Evolutionary conservation across 768 basidiomycete genomes (phyloP), one percentile per base, ranked within the genome.

Genomic region (Suillus alpinus): DNA sequence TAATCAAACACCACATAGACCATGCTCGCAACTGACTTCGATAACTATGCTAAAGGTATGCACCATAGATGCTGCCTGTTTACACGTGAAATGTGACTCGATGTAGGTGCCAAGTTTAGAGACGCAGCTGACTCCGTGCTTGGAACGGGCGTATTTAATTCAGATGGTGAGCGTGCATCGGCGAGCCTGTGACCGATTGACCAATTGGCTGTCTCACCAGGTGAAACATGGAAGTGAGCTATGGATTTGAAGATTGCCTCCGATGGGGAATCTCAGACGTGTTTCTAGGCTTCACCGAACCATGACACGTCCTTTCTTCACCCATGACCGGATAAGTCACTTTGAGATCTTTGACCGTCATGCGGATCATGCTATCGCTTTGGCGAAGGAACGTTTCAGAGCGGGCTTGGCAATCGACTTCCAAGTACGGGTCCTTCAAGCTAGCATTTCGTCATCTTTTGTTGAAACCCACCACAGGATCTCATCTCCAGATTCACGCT

Each of bases 301-400:
- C 4, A 86, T 91, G 76, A 85, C 86, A 0, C 82, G 89, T 0
- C 88, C 88, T 0, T 89, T 90, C 76, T 90, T 91, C 75, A 81
- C 71, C 58, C 79, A 78, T 47, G 87, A 89, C 37, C 75, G 81
- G 36, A 81, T 87, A 57, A 81, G 78, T 50, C 81, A 87, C 67
- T 88, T 87, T 57, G 82, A 87, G 29, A 83, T 82, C 34, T 88
- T 87, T 64, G 83, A 82, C 56, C 74, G 79, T 13, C 84, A 86
- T 50, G 77, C 81, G 5, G 77, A 80, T 46, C 71, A 79, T n/a
- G 77, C 81, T 6, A 70, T 89, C 6, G 63, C 68, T 4, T 70
- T 78, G 50, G 76, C 83, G 51, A 80, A 78, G 51, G 68, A 67
- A 3, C 77, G 85, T 8, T 75, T 84, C 32, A 59, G 66, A 4